Evolutionary conservation across 2,329 filamentous ascomycete species (phyloP), one percentile per base, ranked within the genome.

Genomic region (Talaromyces verruculosus): DNA sequence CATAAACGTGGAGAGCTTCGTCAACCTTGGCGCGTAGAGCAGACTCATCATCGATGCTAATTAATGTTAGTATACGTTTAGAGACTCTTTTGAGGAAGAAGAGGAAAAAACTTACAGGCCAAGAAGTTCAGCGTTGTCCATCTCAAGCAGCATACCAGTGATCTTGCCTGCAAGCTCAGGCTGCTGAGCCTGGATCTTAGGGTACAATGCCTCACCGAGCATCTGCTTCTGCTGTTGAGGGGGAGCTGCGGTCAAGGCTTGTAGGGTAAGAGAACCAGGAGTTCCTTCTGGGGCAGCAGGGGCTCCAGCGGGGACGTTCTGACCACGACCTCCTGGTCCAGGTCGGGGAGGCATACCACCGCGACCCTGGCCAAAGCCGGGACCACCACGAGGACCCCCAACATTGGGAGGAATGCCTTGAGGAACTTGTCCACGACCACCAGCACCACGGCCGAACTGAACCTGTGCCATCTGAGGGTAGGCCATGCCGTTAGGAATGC

Each of bases 71-170:
- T 53, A 69, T 51, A 64, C n/a, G n/a, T n/a, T n/a, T n/a, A n/a
- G n/a, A n/a, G n/a, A n/a, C n/a, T n/a, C n/a, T n/a, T n/a, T n/a
- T n/a, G n/a, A n/a, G n/a, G n/a, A n/a, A n/a, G n/a, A n/a, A n/a
- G n/a, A n/a, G n/a, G n/a, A n/a, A n/a, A n/a, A n/a, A 59, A 91
- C 93, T 91, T 90, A 97, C 92, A 99, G 87, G 82, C 91, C 92
- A 77, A 99, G 87, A 74, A 99, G 85, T 84, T 99, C 95, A 66
- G 85, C 79, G 82, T 98, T 98, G 75, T 98, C 95, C 95, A 99
- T 99, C 87, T 99, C 95, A 74, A 99, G 83, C 75, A 99, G 90
- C 95, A 99, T 99, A 83, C 95, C 95, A 68, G 95, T 99, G 80
- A 99, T 98, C 89, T 99, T 99, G 78, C 95, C 95, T 69, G 95